These are phyloP conservation scores for Lactarius sanguifluus DNA, from an alignment of 768 basidiomycete genomes.

Conservation along the genomic window DNA sequence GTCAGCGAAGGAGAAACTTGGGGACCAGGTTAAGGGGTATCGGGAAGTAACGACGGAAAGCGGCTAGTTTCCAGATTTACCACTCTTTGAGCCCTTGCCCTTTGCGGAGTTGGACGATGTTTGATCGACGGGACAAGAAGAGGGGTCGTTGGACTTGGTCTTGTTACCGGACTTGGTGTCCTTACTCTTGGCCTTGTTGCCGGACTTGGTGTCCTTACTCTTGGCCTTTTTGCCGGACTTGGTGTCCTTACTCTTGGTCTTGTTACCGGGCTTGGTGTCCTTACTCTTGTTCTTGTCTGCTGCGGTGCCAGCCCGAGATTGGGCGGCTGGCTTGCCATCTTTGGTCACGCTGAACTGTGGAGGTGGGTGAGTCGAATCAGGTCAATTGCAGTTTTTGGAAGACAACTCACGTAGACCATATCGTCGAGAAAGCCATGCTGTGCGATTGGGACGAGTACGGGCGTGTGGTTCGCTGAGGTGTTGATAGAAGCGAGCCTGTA, in stretches of 20 bases:
- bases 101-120: background rate
- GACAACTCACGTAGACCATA: conserved; percentile 50
- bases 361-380: background rate
- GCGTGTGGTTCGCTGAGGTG: conserved; percentile 57
- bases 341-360: conserved; percentile 9
- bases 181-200: background rate
- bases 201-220: background rate
- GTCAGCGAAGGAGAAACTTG: too few species aligned
- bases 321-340: background rate
- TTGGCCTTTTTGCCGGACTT: background rate
- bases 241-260: background rate
- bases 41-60: background rate
- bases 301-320: background rate
- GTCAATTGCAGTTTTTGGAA: background rate
- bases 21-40: background rate
- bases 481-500: conserved; percentile 64
- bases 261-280: too few species aligned
- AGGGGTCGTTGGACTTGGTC: background rate
- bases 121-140: background rate
- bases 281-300: background rate
- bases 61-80: background rate
- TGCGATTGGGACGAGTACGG: conserved; percentile 55
- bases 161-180: background rate
- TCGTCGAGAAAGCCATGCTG: conserved; percentile 65
- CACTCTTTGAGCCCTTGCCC: background rate